A percentile compares a stretch with the other conserved stretches of the same genome.
These are phyloP conservation scores for Volvox reticuliferus DNA, from an alignment of 139 green algal genomes.

Conservation along the genomic window DNA sequence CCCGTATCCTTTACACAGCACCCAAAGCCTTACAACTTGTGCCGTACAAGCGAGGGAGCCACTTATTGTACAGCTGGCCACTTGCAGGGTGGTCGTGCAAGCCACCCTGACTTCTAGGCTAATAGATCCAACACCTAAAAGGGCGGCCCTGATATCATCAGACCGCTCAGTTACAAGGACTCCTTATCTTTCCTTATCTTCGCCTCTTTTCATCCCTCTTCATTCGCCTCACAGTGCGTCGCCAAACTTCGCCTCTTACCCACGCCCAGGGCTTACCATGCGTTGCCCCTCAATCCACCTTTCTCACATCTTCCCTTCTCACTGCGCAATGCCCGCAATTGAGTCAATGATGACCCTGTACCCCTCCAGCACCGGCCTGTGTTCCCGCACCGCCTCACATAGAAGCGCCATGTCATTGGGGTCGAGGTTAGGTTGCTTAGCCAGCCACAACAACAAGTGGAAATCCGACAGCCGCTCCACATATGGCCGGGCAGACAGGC, in stretches of 20 bases:
- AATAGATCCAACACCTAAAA: too few species aligned
- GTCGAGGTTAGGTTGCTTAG: slow-evolving; percentile 87
- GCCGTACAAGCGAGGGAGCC: too few species aligned
- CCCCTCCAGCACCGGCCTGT: slow-evolving; percentile 81
- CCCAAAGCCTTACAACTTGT: too few species aligned
- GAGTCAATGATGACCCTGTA: slow-evolving; percentile 93
- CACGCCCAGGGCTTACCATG: too few species aligned
- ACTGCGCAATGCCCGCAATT: slow-evolving; percentile 74
- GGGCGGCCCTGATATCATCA: too few species aligned
- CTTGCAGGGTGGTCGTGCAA: neutral
- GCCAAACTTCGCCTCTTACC: neutral
- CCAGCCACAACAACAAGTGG: slow-evolving; percentile 96
- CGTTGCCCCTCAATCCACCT: neutral
- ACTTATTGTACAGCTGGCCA: neutral
- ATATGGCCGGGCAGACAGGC: slow-evolving; percentile 60
- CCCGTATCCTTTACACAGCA: too few species aligned
- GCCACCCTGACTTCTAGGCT: too few species aligned
- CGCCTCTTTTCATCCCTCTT: neutral
- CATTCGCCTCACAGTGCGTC: too few species aligned
- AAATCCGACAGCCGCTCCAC: slow-evolving; percentile 89
- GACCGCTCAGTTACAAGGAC: neutral
- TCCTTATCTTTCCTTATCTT: neutral
- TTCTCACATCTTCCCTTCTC: neutral
- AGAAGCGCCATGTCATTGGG: slow-evolving; percentile 83
- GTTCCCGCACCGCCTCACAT: slow-evolving; percentile 72